Evolutionary conservation across 2,329 filamentous ascomycete genomes (phyloP), one percentile per base, ranked within the genome.

Genomic region (Calonectria leucothoes): DNA sequence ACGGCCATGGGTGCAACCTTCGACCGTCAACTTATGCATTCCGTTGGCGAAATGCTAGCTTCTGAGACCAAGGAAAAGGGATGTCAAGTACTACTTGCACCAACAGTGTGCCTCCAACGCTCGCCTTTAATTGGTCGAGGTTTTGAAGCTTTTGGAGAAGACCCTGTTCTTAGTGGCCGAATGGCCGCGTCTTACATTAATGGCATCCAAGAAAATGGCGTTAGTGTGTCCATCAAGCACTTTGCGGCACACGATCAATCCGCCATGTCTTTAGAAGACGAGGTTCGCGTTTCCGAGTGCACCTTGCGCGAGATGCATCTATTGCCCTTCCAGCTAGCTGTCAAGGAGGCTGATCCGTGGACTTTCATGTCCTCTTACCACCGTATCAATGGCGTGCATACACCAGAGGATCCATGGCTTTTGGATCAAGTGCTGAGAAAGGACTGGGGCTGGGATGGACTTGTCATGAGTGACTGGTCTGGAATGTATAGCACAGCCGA

Each of bases 31-130:
- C 83, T 93, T 27, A 86, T 92, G 55, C 83, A 88, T 49, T 82
- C 88, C 64, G 86, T 91, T 25, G 92, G 91, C n/a, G 83, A 86
- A 20, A 83, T 91, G 20, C 87, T 93, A 74, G 91, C 88, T 15
- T 86, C 90, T 27, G 92, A 84, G 55, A 75, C 80, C 0, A 77
- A 75, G 12, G 75, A 71, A 67, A 95, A 95, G 83, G 93, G 93
- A 69, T 88, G 93, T 15, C 92, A 94, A 78, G 88, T 94, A 12
- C 89, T 93, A 75, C 87, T 77, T 0, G 72, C 71, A 0, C 75
- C 76, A 1, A 78, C 76, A 1, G 74, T 87, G 27, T 86, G 83
- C 75, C 83, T 86, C 39, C 84, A 85, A 39, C 81, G 84, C 14
- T 85, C 83, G 17, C 84, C 85, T 0, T 76, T 86, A 2, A 82